Evolutionary conservation across 352 stramenopile species (phyloP), one percentile per base, ranked within the genome.

Genomic region (Phytophthora aleatoria): DNA sequence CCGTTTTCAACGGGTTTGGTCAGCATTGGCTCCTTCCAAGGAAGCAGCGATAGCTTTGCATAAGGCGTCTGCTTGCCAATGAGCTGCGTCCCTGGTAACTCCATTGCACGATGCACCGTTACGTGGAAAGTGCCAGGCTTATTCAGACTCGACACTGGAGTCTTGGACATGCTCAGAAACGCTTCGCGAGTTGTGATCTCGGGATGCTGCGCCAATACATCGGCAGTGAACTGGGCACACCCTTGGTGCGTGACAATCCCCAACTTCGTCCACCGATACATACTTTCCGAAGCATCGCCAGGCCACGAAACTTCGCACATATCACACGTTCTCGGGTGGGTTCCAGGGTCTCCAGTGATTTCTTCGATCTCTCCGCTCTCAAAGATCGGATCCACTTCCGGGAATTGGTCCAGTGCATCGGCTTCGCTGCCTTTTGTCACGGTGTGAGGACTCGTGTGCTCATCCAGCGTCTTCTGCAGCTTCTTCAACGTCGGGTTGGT

Each of bases 261-360:
- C 2, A 82, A 52, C 28, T 72, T 75, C 31, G 62, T 79, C 54
- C 87, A 73, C 10, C 71, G 71, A 44, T 77, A 84, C 85, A 94
- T 91, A 35, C 58, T 79, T 1, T 68, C 64, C 0, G 70, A 71
- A 2, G 69, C 77, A 30, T 89, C 83, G 27, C 92, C 85, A 7
- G 85, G 85, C 85, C 85, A 94, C 8, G 85, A 94, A 2, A 94
- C 85, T 36, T 92, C 85, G 28, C 85, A 94, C 69, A 92, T 83
- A 51, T 94, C 85, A 58, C 85, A 94, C 43, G 81, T 83, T 55
- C 28, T 69, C 4, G 60, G 68, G 10, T 31, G 35, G 10, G 55
- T 58, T 33, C 30, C 33, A n/a, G 13, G 56, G 27, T 59, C 58
- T 50, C 43, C 57, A 3, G 65, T 67, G 3, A 91, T 71, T n/a